A percentile compares a stretch with the other conserved stretches of the same genome.
Conservation (phyloP, 805 yeast genomes). For the Metschnikowia reukaufii region DNA sequence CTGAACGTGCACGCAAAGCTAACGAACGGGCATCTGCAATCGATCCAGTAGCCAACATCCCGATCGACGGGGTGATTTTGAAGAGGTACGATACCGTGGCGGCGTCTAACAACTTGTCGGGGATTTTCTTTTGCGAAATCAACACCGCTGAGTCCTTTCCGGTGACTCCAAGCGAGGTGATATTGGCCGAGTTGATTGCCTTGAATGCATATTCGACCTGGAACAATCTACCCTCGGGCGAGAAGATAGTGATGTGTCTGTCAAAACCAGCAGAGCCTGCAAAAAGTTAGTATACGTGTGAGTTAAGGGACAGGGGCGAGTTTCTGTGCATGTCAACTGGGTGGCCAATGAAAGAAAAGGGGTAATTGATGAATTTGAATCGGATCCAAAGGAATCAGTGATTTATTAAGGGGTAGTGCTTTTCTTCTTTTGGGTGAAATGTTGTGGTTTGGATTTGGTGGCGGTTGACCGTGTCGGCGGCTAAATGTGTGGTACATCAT, state of each 20-base stretch:
- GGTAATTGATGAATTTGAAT: no score
- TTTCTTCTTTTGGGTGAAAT: no score
- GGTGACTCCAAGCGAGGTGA: constrained; percentile 83
- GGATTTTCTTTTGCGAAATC: constrained; percentile 92
- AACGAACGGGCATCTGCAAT: constrained; percentile 94
- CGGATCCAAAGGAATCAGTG: no score
- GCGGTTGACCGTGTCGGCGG: not conserved
- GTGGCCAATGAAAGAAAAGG: not conserved
- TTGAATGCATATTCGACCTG: constrained; percentile 98
- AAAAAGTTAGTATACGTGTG: constrained; percentile 38
- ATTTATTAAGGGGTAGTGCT: no score
- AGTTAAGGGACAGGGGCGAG: not conserved
- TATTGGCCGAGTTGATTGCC: constrained; percentile 89
- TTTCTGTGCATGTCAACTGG: not conserved
- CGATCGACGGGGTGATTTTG: constrained; percentile 75
- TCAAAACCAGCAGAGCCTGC: constrained; percentile 90
- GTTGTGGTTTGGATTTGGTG: not conserved
- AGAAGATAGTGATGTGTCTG: constrained; percentile 96
- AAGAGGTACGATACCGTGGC: constrained; percentile 83
- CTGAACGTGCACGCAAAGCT: constrained; percentile 88
- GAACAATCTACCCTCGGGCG: constrained; percentile 96
- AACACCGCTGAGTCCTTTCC: constrained; percentile 87
- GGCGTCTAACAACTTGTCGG: constrained; percentile 91
- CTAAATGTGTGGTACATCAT: not conserved
- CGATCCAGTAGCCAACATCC: constrained; percentile 92